Evolutionary conservation across 768 basidiomycete species (phyloP).

Genomic region (Rhizopogon salebrosus): DNA sequence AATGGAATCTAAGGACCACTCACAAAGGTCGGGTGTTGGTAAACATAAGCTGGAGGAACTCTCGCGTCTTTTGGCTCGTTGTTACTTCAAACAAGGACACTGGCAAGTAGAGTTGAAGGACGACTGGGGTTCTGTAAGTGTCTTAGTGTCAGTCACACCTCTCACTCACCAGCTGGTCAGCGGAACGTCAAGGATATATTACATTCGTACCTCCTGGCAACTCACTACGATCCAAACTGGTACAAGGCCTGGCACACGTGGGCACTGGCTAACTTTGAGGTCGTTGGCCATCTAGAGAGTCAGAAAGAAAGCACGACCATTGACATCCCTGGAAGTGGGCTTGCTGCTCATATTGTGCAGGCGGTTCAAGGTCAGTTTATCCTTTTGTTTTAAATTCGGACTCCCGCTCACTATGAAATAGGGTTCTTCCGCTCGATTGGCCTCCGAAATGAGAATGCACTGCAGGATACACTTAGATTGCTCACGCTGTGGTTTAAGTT

Average conservation of each 20-base stretch:
- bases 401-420: slow-evolving; percentile 20
- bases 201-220: slow-evolving; percentile 79
- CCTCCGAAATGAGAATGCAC: slow-evolving; percentile 80
- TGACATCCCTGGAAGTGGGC: slow-evolving; percentile 55
- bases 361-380: slow-evolving; percentile 72
- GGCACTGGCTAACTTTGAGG: slow-evolving; percentile 95
- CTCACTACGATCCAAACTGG: slow-evolving; percentile 91
- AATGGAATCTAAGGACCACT: slow-evolving; percentile 46
- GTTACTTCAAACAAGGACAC: slow-evolving; percentile 93
- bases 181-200: slow-evolving; percentile 79
- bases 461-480: slow-evolving; percentile 91
- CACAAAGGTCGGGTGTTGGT: slow-evolving; percentile 46
- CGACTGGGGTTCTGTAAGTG: slow-evolving; percentile 72
- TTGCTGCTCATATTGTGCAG: slow-evolving; percentile 83
- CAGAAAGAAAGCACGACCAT: slow-evolving; percentile 49
- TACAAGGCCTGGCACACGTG: slow-evolving; percentile 99
- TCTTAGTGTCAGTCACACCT: background rate
- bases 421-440: slow-evolving; percentile 96
- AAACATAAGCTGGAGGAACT: slow-evolving; percentile 64
- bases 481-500: slow-evolving; percentile 98
- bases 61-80: slow-evolving; percentile 87
- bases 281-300: slow-evolving; percentile 75
- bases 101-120: slow-evolving; percentile 85
- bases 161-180: slow-evolving; percentile 34
- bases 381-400: background rate